phyloP scores from a whole-genome alignment of 169 alveolate species.

The Plasmodium vinckei region DNA sequence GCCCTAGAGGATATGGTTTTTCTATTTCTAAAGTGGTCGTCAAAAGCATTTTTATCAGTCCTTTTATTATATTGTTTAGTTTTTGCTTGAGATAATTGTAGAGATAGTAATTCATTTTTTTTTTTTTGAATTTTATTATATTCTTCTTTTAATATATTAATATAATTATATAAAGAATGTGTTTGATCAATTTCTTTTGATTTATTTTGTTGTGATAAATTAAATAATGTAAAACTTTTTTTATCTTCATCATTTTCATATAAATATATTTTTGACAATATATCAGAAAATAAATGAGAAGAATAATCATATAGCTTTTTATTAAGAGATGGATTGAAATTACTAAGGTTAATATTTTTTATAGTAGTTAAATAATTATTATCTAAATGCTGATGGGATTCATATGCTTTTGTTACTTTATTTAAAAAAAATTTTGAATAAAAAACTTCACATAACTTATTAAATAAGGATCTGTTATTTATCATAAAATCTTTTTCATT shows the following conservation, averaged over 20 bases:
- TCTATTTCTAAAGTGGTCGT: slow-evolving; percentile 77
- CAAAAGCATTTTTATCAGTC: slow-evolving; percentile 69
- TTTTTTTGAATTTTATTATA: slow-evolving; percentile 39
- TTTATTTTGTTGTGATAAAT: slow-evolving; percentile 56
- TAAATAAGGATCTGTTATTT: slow-evolving; percentile 30
- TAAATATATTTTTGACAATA: slow-evolving; percentile 50
- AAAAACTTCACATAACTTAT: slow-evolving; percentile 30
- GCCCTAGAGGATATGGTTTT: slow-evolving; percentile 81
- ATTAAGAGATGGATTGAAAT: slow-evolving; percentile 41
- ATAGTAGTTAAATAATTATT: slow-evolving; percentile 42
- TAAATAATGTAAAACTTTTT: slow-evolving; percentile 36
- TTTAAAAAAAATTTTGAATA: slow-evolving; percentile 19
- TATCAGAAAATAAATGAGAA: slow-evolving; percentile 69
- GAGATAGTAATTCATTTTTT: slow-evolving; percentile 21
- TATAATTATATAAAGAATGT: slow-evolving; percentile 66
- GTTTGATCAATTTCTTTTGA: slow-evolving; percentile 68
- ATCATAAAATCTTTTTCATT: slow-evolving; percentile 25
- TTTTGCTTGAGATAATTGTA: slow-evolving; percentile 23
- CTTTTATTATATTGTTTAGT: slow-evolving; percentile 61
- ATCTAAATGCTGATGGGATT: slow-evolving; percentile 70
- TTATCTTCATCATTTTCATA: slow-evolving; percentile 75
- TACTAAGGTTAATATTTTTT: slow-evolving; percentile 53
- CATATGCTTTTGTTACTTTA: slow-evolving; percentile 41
- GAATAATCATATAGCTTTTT: slow-evolving; percentile 64
- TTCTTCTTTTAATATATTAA: slow-evolving; percentile 65